phyloP scores from a whole-genome alignment of 768 basidiomycete genomes.

The Pleurotus eryngii region DNA sequence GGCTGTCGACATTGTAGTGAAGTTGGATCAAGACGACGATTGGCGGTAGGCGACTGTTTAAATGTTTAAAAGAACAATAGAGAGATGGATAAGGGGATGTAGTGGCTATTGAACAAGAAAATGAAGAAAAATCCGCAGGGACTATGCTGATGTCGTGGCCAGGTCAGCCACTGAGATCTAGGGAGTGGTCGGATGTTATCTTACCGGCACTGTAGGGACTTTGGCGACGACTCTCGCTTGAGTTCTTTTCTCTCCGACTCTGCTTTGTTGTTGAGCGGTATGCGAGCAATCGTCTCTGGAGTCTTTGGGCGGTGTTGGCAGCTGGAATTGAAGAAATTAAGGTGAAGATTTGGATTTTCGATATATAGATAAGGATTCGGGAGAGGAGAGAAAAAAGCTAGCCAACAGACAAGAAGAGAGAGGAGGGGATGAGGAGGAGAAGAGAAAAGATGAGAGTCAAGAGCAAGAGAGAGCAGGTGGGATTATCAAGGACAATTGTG shows the following conservation, averaged over 20 bases:
- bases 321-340: constrained; percentile 8
- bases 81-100: neutral
- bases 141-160: neutral
- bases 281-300: constrained; percentile 11
- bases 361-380: constrained; percentile 19
- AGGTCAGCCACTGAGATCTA: neutral
- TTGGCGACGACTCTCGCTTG: constrained; percentile 16
- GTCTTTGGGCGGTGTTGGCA: constrained; percentile 16
- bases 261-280: neutral
- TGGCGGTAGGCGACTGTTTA: neutral
- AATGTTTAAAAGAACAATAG: neutral
- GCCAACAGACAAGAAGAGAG: constrained; percentile 29
- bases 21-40: constrained; percentile 7
- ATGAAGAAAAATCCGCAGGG: constrained; percentile 5
- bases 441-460: constrained; percentile 28
- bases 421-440: constrained; percentile 15
- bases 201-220: neutral
- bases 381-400: constrained; percentile 16
- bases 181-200: neutral
- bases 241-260: constrained; percentile 2
- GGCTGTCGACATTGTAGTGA: constrained; percentile 39
- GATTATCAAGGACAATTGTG: constrained; percentile 9
- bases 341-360: constrained; percentile 18
- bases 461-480: constrained; percentile 22
- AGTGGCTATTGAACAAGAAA: constrained; percentile 2